These are phyloP conservation scores for Phytopythium chamaehyphon DNA, from an alignment of 352 stramenopile genomes.

Conservation along the genomic window DNA sequence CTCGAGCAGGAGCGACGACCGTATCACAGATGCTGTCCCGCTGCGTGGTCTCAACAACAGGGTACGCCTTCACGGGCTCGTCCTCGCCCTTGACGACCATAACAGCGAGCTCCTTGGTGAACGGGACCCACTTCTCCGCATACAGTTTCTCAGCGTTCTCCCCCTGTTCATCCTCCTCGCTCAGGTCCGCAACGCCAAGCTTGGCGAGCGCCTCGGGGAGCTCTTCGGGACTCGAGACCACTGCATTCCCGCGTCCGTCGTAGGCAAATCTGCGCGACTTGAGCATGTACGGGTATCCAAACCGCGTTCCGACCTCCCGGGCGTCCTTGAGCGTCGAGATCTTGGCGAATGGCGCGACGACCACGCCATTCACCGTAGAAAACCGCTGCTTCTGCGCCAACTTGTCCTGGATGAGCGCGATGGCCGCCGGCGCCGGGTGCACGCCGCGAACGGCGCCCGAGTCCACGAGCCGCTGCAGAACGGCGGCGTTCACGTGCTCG, in stretches of 20 bases:
- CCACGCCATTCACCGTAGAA: constrained; percentile 32
- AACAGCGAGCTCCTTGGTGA: constrained; percentile 94
- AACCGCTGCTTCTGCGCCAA: constrained; percentile 94
- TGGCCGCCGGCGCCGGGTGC: constrained; percentile 86
- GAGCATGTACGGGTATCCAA: constrained; percentile 98
- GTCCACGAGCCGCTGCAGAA: constrained; percentile 85
- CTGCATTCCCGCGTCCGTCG: constrained; percentile 96
- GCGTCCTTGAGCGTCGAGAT: constrained; percentile 45
- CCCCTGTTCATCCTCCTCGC: constrained; percentile 13
- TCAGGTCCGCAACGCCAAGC: constrained; percentile 38
- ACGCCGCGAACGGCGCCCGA: constrained; percentile 31
- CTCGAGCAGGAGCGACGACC: constrained; percentile 90
- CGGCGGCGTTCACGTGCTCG: constrained; percentile 96
- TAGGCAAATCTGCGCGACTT: constrained; percentile 96
- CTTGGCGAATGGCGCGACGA: constrained; percentile 50
- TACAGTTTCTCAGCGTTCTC: constrained; percentile 63
- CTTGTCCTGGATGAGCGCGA: constrained; percentile 98
- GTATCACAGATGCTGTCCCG: constrained; percentile 97
- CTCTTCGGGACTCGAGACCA: constrained; percentile 78
- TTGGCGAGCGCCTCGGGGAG: constrained; percentile 84
- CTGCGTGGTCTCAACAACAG: constrained; percentile 96
- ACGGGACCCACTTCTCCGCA: constrained; percentile 97
- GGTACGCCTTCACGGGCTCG: constrained; percentile 87
- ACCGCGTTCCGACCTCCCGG: constrained; percentile 35
- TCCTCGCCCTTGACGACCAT: constrained; percentile 92